These are phyloP conservation scores for Syncephalastrum racemosum DNA, from an alignment of 371 early-diverging fungal species.

Conservation along the genomic window DNA sequence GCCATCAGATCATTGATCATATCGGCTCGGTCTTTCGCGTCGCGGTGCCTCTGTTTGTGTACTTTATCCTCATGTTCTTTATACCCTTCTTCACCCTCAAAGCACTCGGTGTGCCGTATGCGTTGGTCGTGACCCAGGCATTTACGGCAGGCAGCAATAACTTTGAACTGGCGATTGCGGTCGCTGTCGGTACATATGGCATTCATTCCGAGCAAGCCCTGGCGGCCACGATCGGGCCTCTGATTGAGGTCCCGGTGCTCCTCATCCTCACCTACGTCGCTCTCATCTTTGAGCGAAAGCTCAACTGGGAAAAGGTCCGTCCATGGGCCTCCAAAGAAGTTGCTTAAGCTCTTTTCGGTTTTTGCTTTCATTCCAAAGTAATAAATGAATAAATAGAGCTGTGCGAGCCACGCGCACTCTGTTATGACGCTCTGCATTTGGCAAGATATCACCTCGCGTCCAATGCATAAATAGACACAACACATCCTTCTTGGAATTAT, in stretches of 20 bases:
- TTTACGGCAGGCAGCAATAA: slow-evolving; percentile 78
- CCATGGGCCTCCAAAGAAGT: no score
- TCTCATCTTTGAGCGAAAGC: slow-evolving; percentile 26
- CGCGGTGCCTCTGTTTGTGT: slow-evolving; percentile 67
- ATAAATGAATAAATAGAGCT: no score
- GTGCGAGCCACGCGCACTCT: no score
- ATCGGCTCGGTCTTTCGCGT: slow-evolving; percentile 68
- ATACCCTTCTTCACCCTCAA: slow-evolving; percentile 44
- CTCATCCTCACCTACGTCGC: slow-evolving; percentile 28
- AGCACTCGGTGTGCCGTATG: slow-evolving; percentile 40
- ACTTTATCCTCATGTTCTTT: slow-evolving; percentile 63
- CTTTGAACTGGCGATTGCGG: slow-evolving; percentile 79
- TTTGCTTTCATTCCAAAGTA: no score
- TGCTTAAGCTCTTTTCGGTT: no score
- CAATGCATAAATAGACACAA: no score
- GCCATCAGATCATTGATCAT: slow-evolving; percentile 60
- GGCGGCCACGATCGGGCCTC: slow-evolving; percentile 72
- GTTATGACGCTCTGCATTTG: no score
- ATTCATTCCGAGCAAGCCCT: slow-evolving; percentile 65
- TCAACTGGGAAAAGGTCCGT: slow-evolving; percentile 18
- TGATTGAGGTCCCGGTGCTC: slow-evolving; percentile 72
- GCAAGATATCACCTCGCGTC: no score
- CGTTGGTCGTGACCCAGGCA: slow-evolving; percentile 56
- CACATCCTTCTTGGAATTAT: no score
- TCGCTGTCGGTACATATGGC: slow-evolving; percentile 71